Percentiles rank a stretch among this genome's conserved stretches.
Conservation (phyloP, 2,329 filamentous ascomycete genomes). For the Capronia epimyces region DNA sequence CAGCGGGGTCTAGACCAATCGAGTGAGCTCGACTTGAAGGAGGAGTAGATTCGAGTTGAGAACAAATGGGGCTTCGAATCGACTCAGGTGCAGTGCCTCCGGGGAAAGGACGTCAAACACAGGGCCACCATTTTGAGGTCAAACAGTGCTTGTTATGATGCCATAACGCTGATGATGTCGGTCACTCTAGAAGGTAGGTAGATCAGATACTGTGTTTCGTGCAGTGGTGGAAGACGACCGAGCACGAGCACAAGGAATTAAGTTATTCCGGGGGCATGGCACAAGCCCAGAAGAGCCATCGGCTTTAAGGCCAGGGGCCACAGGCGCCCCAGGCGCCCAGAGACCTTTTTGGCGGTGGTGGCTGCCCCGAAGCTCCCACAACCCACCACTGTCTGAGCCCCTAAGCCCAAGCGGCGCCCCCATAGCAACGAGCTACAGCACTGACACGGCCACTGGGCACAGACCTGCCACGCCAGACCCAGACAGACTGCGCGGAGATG, state of each 20-base stretch:
- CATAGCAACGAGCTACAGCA: constrained; percentile 1
- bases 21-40: constrained; percentile 3
- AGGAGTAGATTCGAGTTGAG: background rate
- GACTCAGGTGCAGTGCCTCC: constrained; percentile 17
- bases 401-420: background rate
- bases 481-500: background rate
- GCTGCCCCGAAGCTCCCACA: background rate
- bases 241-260: background rate
- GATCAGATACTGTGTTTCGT: background rate
- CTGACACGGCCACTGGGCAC: background rate
- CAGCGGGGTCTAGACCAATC: constrained; percentile 21
- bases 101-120: constrained; percentile 11
- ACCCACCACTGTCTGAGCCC: too few relatives aligned
- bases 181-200: background rate
- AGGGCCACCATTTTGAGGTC: constrained; percentile 20
- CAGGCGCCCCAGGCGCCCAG: background rate
- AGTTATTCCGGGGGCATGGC: background rate
- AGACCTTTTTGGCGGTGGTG: background rate
- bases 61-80: background rate
- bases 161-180: constrained; percentile 3
- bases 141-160: background rate
- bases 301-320: background rate
- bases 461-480: background rate
- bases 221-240: background rate
- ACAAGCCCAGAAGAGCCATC: background rate